Base-by-base conservation (phyloP, 208 protist species). In the Herpetomonas samuelpessoai region DNA sequence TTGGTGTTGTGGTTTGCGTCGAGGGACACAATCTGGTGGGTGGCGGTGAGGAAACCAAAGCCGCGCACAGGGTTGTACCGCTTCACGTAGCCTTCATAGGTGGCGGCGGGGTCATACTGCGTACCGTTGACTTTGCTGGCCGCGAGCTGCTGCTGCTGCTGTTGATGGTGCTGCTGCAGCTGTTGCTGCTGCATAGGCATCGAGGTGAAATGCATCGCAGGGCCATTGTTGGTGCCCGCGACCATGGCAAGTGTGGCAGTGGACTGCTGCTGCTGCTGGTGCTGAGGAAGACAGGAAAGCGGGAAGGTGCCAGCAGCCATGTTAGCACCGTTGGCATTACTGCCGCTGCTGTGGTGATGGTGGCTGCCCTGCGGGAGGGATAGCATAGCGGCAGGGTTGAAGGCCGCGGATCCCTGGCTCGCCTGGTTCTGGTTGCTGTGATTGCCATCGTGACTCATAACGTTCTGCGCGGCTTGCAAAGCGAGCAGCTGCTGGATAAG, bases 1-100 rank as follows among this genome's bases (percentile, higher is more conserved):
- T 27, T 46, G 44, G 22, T 62, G 29, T 79, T 66, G 38, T 62
- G 71, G 14, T 62, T 45, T 45, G 22, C 47, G 25, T 49, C 29
- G 28, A 74, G 67, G 29, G 65, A 41, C 19, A 14, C 46, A 7
- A 86, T 50, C 48, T 74, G 76, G 44, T 78, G 59, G 1, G 63
- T 71, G n/a, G 70, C 81, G 4, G 76, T 89, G 27, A 92, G 51
- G 63, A 88, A 92, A 14, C 85, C 85, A 39, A 86, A 90, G 26
- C 83, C 79, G 18, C 79, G 79, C 28, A 82, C 68, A 0, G 83
- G 83, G 50, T 90, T 90, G 68, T 90, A 90, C 31, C 79, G 79
- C 69, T 90, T 90, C 41, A 90, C 79, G 16, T 76, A 52, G 14
- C 79, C 83, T 55, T 85, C 79, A 62, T 87, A 90, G 76, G 67